Evolutionary conservation across 306 rosid species (phyloP), one percentile per base, ranked within the genome.

Genomic region (Lablab purpureus): DNA sequence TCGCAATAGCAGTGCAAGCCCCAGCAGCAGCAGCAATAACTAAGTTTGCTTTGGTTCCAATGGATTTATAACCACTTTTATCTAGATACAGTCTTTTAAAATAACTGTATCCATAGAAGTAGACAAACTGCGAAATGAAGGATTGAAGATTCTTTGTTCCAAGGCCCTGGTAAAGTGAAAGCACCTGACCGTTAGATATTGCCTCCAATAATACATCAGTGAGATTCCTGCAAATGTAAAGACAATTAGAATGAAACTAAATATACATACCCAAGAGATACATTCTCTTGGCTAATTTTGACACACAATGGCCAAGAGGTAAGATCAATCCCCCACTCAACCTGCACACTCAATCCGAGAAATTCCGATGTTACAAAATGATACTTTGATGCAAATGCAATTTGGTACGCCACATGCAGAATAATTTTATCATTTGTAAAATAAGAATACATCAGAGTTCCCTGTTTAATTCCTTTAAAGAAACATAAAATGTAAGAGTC

Each of bases 11-110:
- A 47, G 98, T 96, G 90, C 98, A 93, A 52, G 97, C 94, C 70
- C 99, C 99, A 32, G 99, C 99, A 72, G 97, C 97, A 63, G 99
- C 99, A 77, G 99, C 99, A 69, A 96, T 79, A 65, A 87, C 41
- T 84, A 96, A 85, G 83, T 96, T 96, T 66, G 90, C 96, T 70
- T 63, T 88, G 36, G 97, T 93, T 75, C 97, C 98, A 58, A 96
- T 96, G 55, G 87, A 85, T 77, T 86, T 96, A 80, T 80, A 81
- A 55, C 98, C 97, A 45, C 94, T 90, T 75, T 81, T 96, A 82
- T 79, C 80, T 22, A 96, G 82, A 85, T 96, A 96, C 40, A 93
- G 54, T 80, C 91, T 93, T 78, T 96, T 96, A 87, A 96, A 96
- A 75, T 96, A 91, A 94, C 97, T 96, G 82, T 96, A 96, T 50